Percentiles rank a stretch among this genome's conserved stretches.
phyloP scores from a whole-genome alignment of 176 grass and related monocot species.

The Rhynchospora pubera region DNA sequence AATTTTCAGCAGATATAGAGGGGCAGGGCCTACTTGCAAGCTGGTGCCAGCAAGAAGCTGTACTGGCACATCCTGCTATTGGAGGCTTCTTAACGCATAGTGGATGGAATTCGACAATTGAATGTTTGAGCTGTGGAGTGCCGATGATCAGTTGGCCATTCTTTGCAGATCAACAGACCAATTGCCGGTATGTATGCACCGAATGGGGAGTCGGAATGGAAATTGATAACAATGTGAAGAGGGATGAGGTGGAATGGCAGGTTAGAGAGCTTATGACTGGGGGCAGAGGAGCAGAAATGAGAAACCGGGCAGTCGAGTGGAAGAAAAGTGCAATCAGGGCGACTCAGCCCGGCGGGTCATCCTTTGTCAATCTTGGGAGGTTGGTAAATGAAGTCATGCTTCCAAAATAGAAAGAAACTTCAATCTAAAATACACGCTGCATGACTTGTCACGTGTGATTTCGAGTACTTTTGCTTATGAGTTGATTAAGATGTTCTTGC shows the following conservation, averaged over 20 bases:
- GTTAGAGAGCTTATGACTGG: conserved; percentile 40
- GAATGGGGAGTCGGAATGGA: conserved; percentile 48
- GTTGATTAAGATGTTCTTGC: too few relatives aligned
- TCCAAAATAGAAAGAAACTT: too few relatives aligned
- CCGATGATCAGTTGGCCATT: conserved; percentile 69
- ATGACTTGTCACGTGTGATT: too few relatives aligned
- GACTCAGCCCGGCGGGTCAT: conserved; percentile 21
- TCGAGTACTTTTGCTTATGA: too few relatives aligned
- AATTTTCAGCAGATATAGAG: conserved; percentile 25
- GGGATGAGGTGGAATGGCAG: conserved; percentile 43
- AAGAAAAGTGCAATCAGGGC: conserved; percentile 34
- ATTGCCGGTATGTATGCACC: conserved; percentile 40
- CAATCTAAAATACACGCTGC: too few relatives aligned
- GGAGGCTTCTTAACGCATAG: conserved; percentile 68
- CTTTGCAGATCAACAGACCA: conserved; percentile 53
- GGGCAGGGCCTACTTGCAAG: conserved; percentile 28
- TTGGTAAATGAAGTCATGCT: conserved; percentile 14
- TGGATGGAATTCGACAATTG: conserved; percentile 65
- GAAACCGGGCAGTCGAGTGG: conserved; percentile 23
- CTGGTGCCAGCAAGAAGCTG: conserved; percentile 57
- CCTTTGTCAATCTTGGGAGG: conserved; percentile 6
- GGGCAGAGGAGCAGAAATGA: conserved; percentile 40
- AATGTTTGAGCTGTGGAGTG: conserved; percentile 48
- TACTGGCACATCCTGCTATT: conserved; percentile 32
- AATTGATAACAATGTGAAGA: conserved; percentile 34